phyloP scores from a whole-genome alignment of 169 alveolate species.

The Plasmodium knowlesi region DNA sequence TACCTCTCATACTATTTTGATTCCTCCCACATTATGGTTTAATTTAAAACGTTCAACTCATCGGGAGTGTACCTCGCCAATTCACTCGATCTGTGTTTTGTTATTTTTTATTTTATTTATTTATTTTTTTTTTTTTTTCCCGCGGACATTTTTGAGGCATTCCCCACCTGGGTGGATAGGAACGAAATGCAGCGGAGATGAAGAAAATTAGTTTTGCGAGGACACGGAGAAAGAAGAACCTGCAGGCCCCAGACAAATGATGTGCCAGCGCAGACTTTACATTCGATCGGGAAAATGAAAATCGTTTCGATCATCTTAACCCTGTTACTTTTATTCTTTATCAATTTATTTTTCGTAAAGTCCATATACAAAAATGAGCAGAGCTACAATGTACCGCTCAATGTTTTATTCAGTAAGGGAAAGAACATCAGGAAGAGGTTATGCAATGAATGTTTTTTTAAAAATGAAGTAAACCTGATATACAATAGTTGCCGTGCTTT shows the following conservation, averaged over 20 bases:
- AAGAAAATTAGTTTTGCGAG: not conserved
- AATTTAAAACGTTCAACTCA: not conserved
- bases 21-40: not conserved
- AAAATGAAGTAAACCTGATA: conserved; percentile 52
- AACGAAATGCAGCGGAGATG: not conserved
- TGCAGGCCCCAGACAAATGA: not conserved
- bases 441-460: conserved; percentile 67
- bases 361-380: conserved; percentile 38
- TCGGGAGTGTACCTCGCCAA: not conserved
- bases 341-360: conserved; percentile 52
- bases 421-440: conserved; percentile 38
- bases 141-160: not conserved
- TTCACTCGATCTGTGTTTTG: not conserved
- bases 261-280: not conserved
- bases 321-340: conserved; percentile 30
- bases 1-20: not conserved
- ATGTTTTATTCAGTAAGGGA: conserved; percentile 45
- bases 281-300: conserved; percentile 6
- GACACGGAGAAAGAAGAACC: not conserved
- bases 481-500: conserved; percentile 55
- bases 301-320: conserved; percentile 5
- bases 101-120: not conserved
- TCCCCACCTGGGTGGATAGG: not conserved
- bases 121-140: not conserved
- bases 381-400: conserved; percentile 23